These are phyloP conservation scores for Lichtheimia ornata DNA, from an alignment of 371 early-diverging fungal genomes.

Conservation along the genomic window DNA sequence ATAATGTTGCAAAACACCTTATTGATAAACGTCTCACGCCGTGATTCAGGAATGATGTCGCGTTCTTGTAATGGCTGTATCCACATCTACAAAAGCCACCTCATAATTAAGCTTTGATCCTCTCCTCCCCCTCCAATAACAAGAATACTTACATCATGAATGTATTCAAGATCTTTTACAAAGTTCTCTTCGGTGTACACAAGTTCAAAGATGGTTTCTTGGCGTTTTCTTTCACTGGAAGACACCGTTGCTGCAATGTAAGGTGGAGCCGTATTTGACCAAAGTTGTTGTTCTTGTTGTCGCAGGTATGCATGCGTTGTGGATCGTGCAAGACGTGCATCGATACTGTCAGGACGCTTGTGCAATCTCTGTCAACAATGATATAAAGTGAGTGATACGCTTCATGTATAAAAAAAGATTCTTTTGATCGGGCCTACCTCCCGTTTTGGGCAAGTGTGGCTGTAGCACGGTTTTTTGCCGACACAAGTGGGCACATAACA, in stretches of 20 bases:
- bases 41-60: slow-evolving; percentile 64
- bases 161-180: slow-evolving; percentile 71
- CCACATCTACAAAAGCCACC: slow-evolving; percentile 55
- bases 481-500: slow-evolving; percentile 79
- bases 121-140: not conserved
- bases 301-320: slow-evolving; percentile 22
- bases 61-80: slow-evolving; percentile 70
- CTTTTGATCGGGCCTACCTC: slow-evolving; percentile 2
- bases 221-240: slow-evolving; percentile 80
- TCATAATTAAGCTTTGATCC: not conserved
- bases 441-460: slow-evolving; percentile 69
- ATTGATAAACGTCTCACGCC: slow-evolving; percentile 69
- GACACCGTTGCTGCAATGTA: slow-evolving; percentile 15
- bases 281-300: slow-evolving; percentile 12
- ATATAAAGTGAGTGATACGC: not conserved
- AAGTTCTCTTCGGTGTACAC: slow-evolving; percentile 90
- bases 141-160: slow-evolving; percentile 26
- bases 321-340: slow-evolving; percentile 9
- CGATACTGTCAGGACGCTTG: slow-evolving; percentile 9
- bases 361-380: not conserved
- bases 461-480: slow-evolving; percentile 73
- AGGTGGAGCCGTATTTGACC: slow-evolving; percentile 19
- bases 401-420: not conserved
- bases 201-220: slow-evolving; percentile 91
- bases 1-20: slow-evolving; percentile 81